These are phyloP conservation scores for Pseudogymnoascus sp. DNA, from an alignment of 2,329 filamentous ascomycete species.

Conservation along the genomic window DNA sequence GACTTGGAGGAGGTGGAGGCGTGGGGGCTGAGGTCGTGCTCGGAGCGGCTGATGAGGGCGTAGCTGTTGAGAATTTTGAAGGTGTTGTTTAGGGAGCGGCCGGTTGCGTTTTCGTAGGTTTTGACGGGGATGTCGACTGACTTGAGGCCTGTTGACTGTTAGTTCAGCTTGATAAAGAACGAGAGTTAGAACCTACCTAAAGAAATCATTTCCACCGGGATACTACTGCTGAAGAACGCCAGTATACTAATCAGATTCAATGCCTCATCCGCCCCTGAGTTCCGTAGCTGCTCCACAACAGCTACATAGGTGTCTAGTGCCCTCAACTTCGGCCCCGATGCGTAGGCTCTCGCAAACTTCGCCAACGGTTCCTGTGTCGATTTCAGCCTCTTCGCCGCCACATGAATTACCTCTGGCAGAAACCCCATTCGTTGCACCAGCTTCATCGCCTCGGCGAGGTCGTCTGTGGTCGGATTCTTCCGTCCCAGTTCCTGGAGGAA, in stretches of 20 bases:
- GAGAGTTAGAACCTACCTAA: slow-evolving; percentile 37
- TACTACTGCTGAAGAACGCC: slow-evolving; percentile 55
- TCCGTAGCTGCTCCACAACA: slow-evolving; percentile 42
- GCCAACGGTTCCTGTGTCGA: slow-evolving; percentile 53
- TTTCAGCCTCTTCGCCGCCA: slow-evolving; percentile 54
- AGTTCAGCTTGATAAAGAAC: slow-evolving; percentile 4
- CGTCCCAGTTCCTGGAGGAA: slow-evolving; percentile 56
- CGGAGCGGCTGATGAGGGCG: slow-evolving; percentile 44
- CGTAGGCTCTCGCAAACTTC: slow-evolving; percentile 51
- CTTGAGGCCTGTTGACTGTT: slow-evolving; percentile 33
- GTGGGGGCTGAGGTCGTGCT: slow-evolving; percentile 31
- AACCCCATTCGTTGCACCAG: slow-evolving; percentile 56
- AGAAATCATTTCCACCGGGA: slow-evolving; percentile 58
- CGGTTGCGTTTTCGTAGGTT: slow-evolving; percentile 31
- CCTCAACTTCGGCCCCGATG: slow-evolving; percentile 46
- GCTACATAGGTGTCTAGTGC: slow-evolving; percentile 40
- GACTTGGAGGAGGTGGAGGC: slow-evolving; percentile 22
- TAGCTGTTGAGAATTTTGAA: slow-evolving; percentile 44
- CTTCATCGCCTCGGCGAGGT: slow-evolving; percentile 49
- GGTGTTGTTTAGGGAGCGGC: slow-evolving; percentile 35
- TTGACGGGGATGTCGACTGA: slow-evolving; percentile 42
- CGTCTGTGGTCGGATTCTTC: slow-evolving; percentile 45
- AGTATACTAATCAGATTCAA: slow-evolving; percentile 58
- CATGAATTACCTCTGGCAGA: slow-evolving; percentile 60
- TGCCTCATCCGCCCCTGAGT: slow-evolving; percentile 42